Percentiles rank a stretch among this genome's conserved stretches.
phyloP scores from a whole-genome alignment of 2,329 filamentous ascomycete species.

The Microascus cirrosus region DNA sequence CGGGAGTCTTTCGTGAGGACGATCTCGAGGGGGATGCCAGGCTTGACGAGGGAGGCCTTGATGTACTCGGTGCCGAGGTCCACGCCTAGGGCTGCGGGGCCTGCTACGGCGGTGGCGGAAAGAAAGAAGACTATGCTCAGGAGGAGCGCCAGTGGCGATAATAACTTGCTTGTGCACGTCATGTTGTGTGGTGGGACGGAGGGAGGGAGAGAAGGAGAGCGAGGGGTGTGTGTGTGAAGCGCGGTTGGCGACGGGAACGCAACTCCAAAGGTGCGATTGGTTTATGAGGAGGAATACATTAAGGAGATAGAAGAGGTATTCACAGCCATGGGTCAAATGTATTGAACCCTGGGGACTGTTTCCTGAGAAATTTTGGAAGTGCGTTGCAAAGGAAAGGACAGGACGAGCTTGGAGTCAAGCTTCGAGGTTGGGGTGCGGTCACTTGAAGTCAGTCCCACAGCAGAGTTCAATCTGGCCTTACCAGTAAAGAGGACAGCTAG shows the following conservation, averaged over 20 bases:
- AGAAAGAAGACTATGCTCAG: slow-evolving; percentile 2
- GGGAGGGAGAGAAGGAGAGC: not conserved
- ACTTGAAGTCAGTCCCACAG: not conserved
- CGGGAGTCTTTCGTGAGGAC: slow-evolving; percentile 96
- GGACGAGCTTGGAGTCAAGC: not conserved
- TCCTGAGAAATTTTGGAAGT: not conserved
- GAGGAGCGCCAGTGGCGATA: slow-evolving; percentile 17
- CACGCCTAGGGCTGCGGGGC: slow-evolving; percentile 73
- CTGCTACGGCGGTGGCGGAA: slow-evolving; percentile 35
- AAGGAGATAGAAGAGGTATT: not conserved
- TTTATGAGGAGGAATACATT: not conserved
- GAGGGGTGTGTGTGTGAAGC: not conserved
- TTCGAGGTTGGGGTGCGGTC: not conserved
- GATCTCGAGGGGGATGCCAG: slow-evolving; percentile 92
- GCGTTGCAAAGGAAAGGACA: not conserved
- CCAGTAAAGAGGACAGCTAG: not conserved
- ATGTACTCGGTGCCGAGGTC: slow-evolving; percentile 95
- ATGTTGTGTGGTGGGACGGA: not conserved
- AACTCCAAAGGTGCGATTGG: not conserved
- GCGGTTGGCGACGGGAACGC: not conserved
- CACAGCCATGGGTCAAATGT: not conserved
- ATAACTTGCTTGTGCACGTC: slow-evolving; percentile 1
- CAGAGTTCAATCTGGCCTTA: not conserved
- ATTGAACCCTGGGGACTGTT: not conserved
- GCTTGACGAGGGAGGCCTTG: slow-evolving; percentile 92